Conservation (phyloP, 75 land plant genomes). For the Cunninghamia lanceolata region DNA sequence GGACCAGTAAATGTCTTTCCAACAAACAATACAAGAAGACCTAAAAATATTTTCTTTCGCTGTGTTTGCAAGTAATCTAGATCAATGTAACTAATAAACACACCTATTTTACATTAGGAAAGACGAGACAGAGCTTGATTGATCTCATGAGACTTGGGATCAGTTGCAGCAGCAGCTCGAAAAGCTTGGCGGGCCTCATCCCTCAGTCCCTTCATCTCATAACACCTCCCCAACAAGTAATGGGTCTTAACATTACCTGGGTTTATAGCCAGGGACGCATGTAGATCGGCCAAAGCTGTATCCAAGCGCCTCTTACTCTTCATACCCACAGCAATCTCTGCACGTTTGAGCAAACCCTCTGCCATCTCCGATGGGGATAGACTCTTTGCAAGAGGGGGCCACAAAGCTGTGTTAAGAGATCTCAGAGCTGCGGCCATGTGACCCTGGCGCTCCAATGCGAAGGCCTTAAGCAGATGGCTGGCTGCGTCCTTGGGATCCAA, state of each 20-base stretch:
- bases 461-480: slow-evolving; percentile 24
- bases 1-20: too few relatives aligned
- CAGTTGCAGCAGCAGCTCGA: slow-evolving; percentile 29
- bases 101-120: not conserved
- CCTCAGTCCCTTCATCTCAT: slow-evolving; percentile 43
- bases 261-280: slow-evolving; percentile 36
- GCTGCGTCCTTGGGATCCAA: slow-evolving; percentile 34
- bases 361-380: slow-evolving; percentile 22
- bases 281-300: slow-evolving; percentile 47
- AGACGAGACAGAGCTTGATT: slow-evolving; percentile 20
- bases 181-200: slow-evolving; percentile 57
- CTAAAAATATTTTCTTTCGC: not conserved
- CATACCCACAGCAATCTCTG: slow-evolving; percentile 1
- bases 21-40: too few relatives aligned
- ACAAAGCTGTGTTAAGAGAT: slow-evolving; percentile 18
- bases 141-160: slow-evolving; percentile 20
- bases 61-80: not conserved
- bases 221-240: slow-evolving; percentile 54
- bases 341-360: slow-evolving; percentile 27
- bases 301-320: slow-evolving; percentile 34
- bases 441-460: slow-evolving; percentile 30
- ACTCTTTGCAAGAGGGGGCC: slow-evolving; percentile 8
- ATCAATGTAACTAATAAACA: not conserved
- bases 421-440: slow-evolving; percentile 16
- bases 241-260: slow-evolving; percentile 36